Conservation (phyloP, 352 stramenopile species). For the Pythium dissimile region DNA sequence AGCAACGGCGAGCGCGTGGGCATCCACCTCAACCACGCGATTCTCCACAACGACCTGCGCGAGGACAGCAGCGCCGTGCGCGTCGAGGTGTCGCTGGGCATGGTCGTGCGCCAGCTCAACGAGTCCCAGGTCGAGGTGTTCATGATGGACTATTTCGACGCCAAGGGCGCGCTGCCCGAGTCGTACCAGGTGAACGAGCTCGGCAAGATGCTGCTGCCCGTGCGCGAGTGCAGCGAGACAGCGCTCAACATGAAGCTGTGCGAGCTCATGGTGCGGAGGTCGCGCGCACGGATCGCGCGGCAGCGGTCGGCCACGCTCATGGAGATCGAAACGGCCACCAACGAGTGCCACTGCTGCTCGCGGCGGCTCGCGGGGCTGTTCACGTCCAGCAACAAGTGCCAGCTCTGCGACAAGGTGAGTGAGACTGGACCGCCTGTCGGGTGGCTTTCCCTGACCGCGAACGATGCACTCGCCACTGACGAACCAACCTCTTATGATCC, state of each 20-base stretch:
- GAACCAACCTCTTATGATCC: background rate
- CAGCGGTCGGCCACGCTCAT: background rate
- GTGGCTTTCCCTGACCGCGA: no score
- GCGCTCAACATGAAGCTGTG: conserved; percentile 47
- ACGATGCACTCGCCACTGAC: background rate
- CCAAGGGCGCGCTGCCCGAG: background rate
- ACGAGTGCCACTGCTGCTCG: background rate
- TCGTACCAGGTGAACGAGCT: conserved; percentile 23
- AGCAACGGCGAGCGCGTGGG: conserved; percentile 43
- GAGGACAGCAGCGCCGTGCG: conserved; percentile 27
- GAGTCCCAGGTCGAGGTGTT: conserved; percentile 41
- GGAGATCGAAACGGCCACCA: background rate
- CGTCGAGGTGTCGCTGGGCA: conserved; percentile 29
- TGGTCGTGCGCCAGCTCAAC: conserved; percentile 41
- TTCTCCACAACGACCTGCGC: conserved; percentile 34
- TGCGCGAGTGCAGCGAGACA: conserved; percentile 18
- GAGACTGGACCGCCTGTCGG: no score
- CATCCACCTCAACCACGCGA: conserved; percentile 46
- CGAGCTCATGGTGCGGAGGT: conserved; percentile 28
- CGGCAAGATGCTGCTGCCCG: conserved; percentile 4
- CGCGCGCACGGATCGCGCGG: background rate
- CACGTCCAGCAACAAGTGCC: conserved; percentile 2
- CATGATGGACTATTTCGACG: conserved; percentile 32
- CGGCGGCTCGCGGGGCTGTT: conserved; percentile 8
- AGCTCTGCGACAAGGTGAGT: conserved; percentile 17